A percentile compares a stretch with the other conserved stretches of the same genome.
phyloP scores from a whole-genome alignment of 164 flowering plant species.

The Annona squamosa region DNA sequence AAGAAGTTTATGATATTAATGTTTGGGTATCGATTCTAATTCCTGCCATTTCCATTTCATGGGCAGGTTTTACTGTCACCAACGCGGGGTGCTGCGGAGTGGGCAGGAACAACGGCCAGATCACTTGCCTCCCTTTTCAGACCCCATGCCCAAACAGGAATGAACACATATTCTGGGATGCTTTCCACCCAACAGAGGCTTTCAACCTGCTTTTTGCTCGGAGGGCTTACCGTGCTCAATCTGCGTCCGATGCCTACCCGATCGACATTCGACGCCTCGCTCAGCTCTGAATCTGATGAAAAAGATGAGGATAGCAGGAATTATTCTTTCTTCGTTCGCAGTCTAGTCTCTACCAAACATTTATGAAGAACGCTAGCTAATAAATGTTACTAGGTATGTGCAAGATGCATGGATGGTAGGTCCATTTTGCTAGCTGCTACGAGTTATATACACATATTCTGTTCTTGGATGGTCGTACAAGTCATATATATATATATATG shows the following conservation, averaged over 20 bases:
- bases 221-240: conserved; percentile 55
- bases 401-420: not conserved
- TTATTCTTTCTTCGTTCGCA: not conserved
- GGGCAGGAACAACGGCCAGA: conserved; percentile 86
- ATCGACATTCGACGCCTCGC: conserved; percentile 57
- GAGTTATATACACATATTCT: no score
- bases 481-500: no score
- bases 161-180: conserved; percentile 78
- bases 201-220: conserved; percentile 49
- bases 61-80: conserved; percentile 54
- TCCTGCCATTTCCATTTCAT: not conserved
- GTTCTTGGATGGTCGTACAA: not conserved
- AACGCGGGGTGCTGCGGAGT: conserved; percentile 84
- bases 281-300: conserved; percentile 32
- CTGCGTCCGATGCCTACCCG: conserved; percentile 55
- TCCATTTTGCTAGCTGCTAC: not conserved
- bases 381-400: not conserved
- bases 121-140: conserved; percentile 74
- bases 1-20: no score
- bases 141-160: conserved; percentile 62
- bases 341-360: not conserved
- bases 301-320: not conserved
- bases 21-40: not conserved
- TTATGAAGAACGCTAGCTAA: not conserved
- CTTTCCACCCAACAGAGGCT: conserved; percentile 73